Conservation (phyloP, 805 yeast genomes). For the Candida nanaspora region DNA sequence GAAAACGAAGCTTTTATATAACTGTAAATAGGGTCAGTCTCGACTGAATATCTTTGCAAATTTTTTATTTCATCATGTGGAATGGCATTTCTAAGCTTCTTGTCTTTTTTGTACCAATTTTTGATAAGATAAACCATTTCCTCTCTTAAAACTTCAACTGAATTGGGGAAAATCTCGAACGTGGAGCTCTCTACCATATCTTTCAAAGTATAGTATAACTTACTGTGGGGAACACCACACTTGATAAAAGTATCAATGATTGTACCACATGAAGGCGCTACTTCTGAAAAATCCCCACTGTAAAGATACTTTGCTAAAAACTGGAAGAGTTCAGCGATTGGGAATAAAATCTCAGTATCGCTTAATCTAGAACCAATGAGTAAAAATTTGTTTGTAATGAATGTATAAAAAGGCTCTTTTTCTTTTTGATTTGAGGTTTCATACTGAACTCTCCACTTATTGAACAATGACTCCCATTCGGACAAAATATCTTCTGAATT, state of each 20-base stretch:
- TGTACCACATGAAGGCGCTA: conserved; percentile 33
- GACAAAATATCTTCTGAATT: conserved; percentile 74
- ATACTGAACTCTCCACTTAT: conserved; percentile 34
- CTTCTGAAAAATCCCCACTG: conserved; percentile 9
- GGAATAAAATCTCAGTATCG: conserved; percentile 72
- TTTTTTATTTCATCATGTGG: conserved; percentile 36
- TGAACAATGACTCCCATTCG: conserved; percentile 73
- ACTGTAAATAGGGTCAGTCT: conserved; percentile 50
- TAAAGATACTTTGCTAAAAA: conserved; percentile 51
- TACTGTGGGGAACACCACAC: conserved; percentile 58
- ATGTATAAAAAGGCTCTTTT: conserved; percentile 32
- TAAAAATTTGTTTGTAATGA: conserved; percentile 31
- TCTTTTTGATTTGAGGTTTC: conserved; percentile 2
- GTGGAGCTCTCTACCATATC: conserved; percentile 56
- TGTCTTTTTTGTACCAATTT: conserved; percentile 60
- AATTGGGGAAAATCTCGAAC: conserved; percentile 43
- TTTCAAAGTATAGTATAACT: conserved; percentile 55
- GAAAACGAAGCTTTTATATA: conserved; percentile 35
- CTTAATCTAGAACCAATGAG: conserved; percentile 52
- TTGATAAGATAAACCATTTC: conserved; percentile 63
- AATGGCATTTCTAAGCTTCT: conserved; percentile 52
- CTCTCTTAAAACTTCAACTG: conserved; percentile 27
- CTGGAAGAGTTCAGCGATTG: conserved; percentile 63
- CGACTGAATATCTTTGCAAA: conserved; percentile 39
- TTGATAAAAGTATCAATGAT: conserved; percentile 56